Conservation (phyloP, 2,329 filamentous ascomycete genomes). For the Aspergillus udagawae region DNA sequence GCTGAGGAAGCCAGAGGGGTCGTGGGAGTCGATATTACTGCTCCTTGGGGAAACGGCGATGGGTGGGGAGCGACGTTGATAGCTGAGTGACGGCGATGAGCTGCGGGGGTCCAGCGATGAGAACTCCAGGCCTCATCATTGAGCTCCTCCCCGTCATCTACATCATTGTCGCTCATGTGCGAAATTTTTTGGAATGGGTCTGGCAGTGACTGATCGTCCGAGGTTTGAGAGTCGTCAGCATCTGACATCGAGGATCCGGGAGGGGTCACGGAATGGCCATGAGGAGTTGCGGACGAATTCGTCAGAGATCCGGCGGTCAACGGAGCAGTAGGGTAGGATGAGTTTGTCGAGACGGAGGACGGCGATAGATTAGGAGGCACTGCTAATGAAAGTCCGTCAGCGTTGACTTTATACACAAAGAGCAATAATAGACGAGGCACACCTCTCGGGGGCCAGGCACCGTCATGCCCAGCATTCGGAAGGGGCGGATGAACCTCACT, state of each 20-base stretch:
- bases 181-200: conserved; percentile 38
- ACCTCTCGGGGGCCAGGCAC: neutral
- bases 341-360: conserved; percentile 2
- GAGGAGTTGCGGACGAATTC: conserved; percentile 14
- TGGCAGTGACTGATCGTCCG: conserved; percentile 28
- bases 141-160: neutral
- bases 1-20: conserved; percentile 7
- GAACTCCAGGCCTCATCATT: neutral
- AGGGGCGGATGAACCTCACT: conserved; percentile 25
- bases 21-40: conserved; percentile 1
- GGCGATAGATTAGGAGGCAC: conserved; percentile 7
- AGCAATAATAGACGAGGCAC: neutral
- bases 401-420: neutral
- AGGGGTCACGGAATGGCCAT: conserved; percentile 18
- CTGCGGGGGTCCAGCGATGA: conserved; percentile 3
- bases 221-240: conserved; percentile 25
- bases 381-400: conserved; percentile 13
- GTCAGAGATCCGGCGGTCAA: conserved; percentile 12
- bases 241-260: conserved; percentile 19
- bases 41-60: conserved; percentile 7
- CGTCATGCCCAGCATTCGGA: conserved; percentile 5
- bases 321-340: conserved; percentile 4
- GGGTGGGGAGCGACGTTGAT: conserved; percentile 12
- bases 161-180: conserved; percentile 23
- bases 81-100: conserved; percentile 5